phyloP scores from a whole-genome alignment of 768 basidiomycete genomes.

The Collybia nuda region DNA sequence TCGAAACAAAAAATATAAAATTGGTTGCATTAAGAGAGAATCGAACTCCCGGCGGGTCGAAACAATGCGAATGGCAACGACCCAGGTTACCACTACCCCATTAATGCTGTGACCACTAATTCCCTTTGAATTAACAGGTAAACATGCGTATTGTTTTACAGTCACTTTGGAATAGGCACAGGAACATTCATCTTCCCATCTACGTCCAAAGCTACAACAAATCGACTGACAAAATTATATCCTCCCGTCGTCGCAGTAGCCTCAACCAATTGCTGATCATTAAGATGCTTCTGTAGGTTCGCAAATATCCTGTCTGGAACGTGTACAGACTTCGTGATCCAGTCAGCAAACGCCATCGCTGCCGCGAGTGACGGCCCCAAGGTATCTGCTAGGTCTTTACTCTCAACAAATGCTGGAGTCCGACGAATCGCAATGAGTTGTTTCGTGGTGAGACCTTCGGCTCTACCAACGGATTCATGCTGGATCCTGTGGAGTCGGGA shows the following conservation, averaged over 20 bases:
- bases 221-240: slow-evolving; percentile 29
- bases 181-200: slow-evolving; percentile 25
- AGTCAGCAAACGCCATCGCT: slow-evolving; percentile 25
- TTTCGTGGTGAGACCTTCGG: slow-evolving; percentile 26
- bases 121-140: slow-evolving; percentile 2
- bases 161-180: slow-evolving; percentile 21
- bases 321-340: slow-evolving; percentile 21
- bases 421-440: slow-evolving; percentile 25
- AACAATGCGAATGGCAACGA: neutral
- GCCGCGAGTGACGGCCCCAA: slow-evolving; percentile 23
- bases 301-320: slow-evolving; percentile 23
- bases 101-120: neutral
- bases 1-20: neutral
- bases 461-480: slow-evolving; percentile 29
- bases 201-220: slow-evolving; percentile 24
- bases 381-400: slow-evolving; percentile 7
- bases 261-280: slow-evolving; percentile 24
- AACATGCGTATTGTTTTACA: neutral
- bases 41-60: slow-evolving; percentile 87
- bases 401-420: slow-evolving; percentile 13
- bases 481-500: slow-evolving; percentile 20
- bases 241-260: slow-evolving; percentile 24
- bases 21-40: slow-evolving; percentile 74
- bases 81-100: slow-evolving; percentile 4
- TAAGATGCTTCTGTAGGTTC: slow-evolving; percentile 19